Evolutionary conservation across 2,329 filamentous ascomycete genomes (phyloP).

Genomic region (Calonectria pseudoturangicola): DNA sequence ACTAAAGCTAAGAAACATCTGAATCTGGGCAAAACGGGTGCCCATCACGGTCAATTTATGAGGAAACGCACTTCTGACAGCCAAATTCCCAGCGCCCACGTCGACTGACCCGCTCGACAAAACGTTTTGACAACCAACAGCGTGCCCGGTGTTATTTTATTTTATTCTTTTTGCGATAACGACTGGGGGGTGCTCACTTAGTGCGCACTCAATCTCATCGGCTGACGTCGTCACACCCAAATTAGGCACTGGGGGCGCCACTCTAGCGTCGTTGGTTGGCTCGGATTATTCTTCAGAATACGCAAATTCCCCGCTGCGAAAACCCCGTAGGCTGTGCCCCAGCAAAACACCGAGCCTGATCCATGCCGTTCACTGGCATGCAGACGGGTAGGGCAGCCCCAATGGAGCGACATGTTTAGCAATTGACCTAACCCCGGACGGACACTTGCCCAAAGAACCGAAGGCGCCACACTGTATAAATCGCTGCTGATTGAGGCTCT

Average conservation of each 20-base stretch:
- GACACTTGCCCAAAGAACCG: conserved; percentile 19
- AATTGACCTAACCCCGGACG: conserved; percentile 5
- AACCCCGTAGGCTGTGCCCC: not conserved
- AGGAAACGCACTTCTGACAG: not conserved
- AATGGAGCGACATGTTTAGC: not conserved
- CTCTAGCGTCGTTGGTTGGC: not conserved
- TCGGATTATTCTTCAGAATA: not conserved
- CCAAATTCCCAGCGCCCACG: not conserved
- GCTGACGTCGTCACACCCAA: not conserved
- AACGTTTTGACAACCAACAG: not conserved
- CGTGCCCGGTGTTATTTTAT: not conserved
- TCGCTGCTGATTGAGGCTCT: not conserved
- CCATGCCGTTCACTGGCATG: not conserved
- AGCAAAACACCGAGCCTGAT: not conserved
- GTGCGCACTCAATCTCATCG: not conserved
- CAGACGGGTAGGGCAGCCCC: not conserved
- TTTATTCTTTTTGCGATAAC: not conserved
- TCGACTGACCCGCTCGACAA: not conserved
- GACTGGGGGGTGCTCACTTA: no score
- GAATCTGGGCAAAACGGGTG: not conserved
- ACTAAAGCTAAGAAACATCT: not conserved
- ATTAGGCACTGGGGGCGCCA: not conserved
- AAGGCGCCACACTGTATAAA: not conserved
- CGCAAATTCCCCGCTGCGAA: not conserved
- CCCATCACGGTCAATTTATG: no score